phyloP scores from a whole-genome alignment of 2,329 filamentous ascomycete species.

The Diplodia scrobiculata region DNA sequence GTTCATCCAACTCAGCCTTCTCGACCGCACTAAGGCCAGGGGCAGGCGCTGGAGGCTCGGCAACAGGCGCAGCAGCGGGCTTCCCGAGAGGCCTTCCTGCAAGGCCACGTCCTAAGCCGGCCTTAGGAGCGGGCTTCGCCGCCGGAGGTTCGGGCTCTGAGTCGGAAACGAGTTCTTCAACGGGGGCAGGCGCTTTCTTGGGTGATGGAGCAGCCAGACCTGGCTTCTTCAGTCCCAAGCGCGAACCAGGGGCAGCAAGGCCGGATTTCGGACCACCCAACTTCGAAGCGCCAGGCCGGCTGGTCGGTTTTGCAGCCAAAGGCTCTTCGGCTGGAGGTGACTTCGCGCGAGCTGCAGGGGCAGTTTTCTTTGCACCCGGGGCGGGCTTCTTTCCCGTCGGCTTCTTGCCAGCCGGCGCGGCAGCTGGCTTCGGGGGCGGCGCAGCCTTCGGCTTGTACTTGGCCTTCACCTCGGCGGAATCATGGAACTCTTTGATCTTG shows the following conservation, averaged over 20 bases:
- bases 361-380: conserved; percentile 56
- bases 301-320: conserved; percentile 61
- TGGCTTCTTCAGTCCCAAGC: conserved; percentile 48
- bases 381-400: conserved; percentile 55
- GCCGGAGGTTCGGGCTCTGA: conserved; percentile 49
- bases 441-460: conserved; percentile 88
- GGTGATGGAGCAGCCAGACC: conserved; percentile 32
- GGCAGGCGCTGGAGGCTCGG: conserved; percentile 55
- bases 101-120: conserved; percentile 72
- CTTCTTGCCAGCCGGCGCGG: conserved; percentile 54
- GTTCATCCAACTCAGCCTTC: conserved; percentile 86
- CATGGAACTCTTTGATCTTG: conserved; percentile 92
- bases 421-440: conserved; percentile 59
- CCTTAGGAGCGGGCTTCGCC: conserved; percentile 58
- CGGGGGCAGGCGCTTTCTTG: conserved; percentile 46
- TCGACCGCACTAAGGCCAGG: conserved; percentile 75
- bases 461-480: conserved; percentile 78
- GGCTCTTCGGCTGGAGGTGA: conserved; percentile 46
- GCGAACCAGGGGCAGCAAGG: conserved; percentile 42
- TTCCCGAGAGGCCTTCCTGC: conserved; percentile 84
- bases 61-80: conserved; percentile 48
- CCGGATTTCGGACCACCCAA: conserved; percentile 47
- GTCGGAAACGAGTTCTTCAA: conserved; percentile 56
- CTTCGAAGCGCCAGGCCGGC: conserved; percentile 52
- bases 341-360: conserved; percentile 44